Evolutionary conservation across 805 yeast species (phyloP).

Genomic region (Kazachstania viticola): DNA sequence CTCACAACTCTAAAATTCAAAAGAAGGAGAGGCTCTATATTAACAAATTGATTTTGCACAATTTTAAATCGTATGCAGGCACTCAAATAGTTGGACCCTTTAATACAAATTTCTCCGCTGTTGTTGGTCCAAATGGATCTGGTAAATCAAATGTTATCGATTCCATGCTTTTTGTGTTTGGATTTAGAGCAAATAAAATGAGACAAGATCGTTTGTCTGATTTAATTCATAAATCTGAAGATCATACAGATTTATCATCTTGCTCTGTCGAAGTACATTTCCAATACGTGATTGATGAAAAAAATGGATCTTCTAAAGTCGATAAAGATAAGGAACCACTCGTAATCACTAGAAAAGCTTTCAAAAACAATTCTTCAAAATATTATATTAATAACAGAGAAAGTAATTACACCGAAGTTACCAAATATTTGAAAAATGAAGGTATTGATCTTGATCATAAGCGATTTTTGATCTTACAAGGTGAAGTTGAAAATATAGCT

Average conservation of each 20-base stretch:
- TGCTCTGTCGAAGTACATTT: slow-evolving; percentile 92
- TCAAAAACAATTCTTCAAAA: slow-evolving; percentile 60
- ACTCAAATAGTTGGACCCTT: slow-evolving; percentile 89
- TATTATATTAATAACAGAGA: slow-evolving; percentile 62
- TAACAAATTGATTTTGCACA: slow-evolving; percentile 55
- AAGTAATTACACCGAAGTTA: slow-evolving; percentile 70
- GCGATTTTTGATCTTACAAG: slow-evolving; percentile 87
- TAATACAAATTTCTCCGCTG: slow-evolving; percentile 86
- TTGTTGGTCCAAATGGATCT: slow-evolving; percentile 97
- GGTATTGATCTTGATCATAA: slow-evolving; percentile 95
- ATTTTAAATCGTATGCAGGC: slow-evolving; percentile 95
- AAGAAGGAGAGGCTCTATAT: slow-evolving; percentile 58
- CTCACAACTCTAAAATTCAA: slow-evolving; percentile 19
- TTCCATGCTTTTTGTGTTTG: slow-evolving; percentile 90
- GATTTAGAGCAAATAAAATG: slow-evolving; percentile 93
- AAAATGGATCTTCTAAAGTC: slow-evolving; percentile 32
- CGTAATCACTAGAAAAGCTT: slow-evolving; percentile 72
- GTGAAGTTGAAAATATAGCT: slow-evolving; percentile 96
- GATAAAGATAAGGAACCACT: slow-evolving; percentile 45
- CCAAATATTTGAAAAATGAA: slow-evolving; percentile 55
- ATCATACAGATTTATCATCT: slow-evolving; percentile 47
- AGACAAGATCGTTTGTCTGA: slow-evolving; percentile 91
- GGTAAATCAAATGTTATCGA: slow-evolving; percentile 98
- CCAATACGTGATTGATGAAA: slow-evolving; percentile 57
- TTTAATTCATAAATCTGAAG: slow-evolving; percentile 82